Percentiles rank a stretch among this genome's conserved stretches.
phyloP scores from a whole-genome alignment of 2,329 filamentous ascomycete species.

The Pezicula carpinea region DNA sequence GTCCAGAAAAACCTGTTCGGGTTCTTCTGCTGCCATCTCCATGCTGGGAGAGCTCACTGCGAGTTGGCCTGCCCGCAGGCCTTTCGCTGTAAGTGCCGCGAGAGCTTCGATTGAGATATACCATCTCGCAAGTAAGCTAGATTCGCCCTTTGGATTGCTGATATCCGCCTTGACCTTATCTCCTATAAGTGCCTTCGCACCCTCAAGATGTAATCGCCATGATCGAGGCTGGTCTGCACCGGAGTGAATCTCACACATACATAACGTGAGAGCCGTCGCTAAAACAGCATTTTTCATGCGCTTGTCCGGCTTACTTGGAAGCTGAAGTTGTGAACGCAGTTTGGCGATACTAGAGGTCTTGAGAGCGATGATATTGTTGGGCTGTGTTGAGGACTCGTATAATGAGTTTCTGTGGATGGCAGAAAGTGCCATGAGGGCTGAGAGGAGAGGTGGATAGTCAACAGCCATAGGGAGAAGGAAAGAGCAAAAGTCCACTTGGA shows the following conservation, averaged over 20 bases:
- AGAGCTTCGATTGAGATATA: not conserved
- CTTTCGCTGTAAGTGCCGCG: not conserved
- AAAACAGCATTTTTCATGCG: constrained; percentile 31
- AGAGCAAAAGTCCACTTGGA: constrained; percentile 35
- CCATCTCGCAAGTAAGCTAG: not conserved
- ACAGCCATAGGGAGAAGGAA: constrained; percentile 39
- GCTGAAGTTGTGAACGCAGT: not conserved
- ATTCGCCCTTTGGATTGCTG: not conserved
- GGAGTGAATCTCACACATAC: constrained; percentile 36
- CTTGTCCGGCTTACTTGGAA: constrained; percentile 6
- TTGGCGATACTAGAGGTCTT: constrained; percentile 1
- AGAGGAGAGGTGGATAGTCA: constrained; percentile 35
- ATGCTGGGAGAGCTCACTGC: not conserved
- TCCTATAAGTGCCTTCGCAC: constrained; percentile 33
- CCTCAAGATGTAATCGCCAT: constrained; percentile 38
- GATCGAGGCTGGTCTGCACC: constrained; percentile 33
- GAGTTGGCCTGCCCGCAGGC: not conserved
- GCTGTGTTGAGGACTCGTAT: constrained; percentile 9
- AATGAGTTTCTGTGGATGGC: constrained; percentile 35
- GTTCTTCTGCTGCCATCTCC: not conserved
- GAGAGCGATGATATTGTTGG: not conserved
- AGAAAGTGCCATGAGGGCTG: constrained; percentile 36
- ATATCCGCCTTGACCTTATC: not conserved
- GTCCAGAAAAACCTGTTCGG: constrained; percentile 31
- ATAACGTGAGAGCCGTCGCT: constrained; percentile 37